A percentile compares a stretch with the other conserved stretches of the same genome.
phyloP scores from a whole-genome alignment of 306 rosid species.

The Trichosanthes truncata region DNA sequence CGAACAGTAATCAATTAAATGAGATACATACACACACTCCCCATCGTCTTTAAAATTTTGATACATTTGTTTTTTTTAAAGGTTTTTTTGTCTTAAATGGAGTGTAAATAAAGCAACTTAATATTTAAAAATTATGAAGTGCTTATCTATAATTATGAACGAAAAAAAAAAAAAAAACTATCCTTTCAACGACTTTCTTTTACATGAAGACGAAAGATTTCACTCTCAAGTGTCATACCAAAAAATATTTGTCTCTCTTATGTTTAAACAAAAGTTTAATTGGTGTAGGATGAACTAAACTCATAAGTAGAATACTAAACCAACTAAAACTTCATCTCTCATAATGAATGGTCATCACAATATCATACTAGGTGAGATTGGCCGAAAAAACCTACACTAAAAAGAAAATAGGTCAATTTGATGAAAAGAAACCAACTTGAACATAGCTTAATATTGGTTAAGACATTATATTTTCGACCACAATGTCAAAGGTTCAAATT shows the following conservation, averaged over 20 bases:
- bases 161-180: too few relatives aligned
- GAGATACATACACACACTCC: background rate
- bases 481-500: too few relatives aligned
- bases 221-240: background rate
- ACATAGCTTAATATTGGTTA: too few relatives aligned
- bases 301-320: background rate
- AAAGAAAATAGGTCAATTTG: too few relatives aligned
- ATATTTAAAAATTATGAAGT: background rate
- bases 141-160: background rate
- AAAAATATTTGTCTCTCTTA: background rate
- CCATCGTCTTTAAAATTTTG: background rate
- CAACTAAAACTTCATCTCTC: background rate
- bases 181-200: background rate
- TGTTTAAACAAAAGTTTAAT: background rate
- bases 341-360: background rate
- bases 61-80: background rate
- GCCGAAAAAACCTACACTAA: too few relatives aligned
- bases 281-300: background rate
- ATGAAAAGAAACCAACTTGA: too few relatives aligned
- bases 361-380: background rate
- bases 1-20: too few relatives aligned
- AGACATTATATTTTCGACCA: too few relatives aligned
- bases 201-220: background rate
- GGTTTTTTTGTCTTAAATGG: background rate
- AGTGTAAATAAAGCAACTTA: background rate